Base-by-base conservation (phyloP, 108 stramenopile genomes). In the Skeletonema tropicum region DNA sequence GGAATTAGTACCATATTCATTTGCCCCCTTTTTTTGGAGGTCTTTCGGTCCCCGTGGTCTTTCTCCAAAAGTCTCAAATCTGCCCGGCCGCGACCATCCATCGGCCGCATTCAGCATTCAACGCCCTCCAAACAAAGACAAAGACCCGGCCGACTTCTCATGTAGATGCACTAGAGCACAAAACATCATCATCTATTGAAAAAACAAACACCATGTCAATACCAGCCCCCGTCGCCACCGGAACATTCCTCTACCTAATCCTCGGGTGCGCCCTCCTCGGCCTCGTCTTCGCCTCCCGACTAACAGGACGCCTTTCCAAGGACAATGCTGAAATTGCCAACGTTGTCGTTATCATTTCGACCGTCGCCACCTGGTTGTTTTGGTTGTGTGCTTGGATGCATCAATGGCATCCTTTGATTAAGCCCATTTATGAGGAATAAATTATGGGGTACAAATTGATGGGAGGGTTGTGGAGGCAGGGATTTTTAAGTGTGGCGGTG, bases 331-430 rank as follows among this genome's bases (percentile, higher is more conserved):
- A 86, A 55, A 92, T 90, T 75, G 95, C 89, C 73, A 87, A 92
- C 42, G 90, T 96, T 66, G 95, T 96, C 31, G 83, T 92, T 29
- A 45, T 80, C 15, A 90, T 93, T 71, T 76, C 89, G 17, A 82
- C 80, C 12, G 72, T 93, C 60, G 74, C 86, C 63, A 93, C 90
- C 75, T 96, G 95, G 95, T 68, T 96, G 21, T 93, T 96, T 80
- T 96, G 93, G 95, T 66, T 90, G 35, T 94, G 93, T 71, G 92
- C 93, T 15, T 94, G 93, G 91, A 81, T 96, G 88, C 95, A 96
- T 83, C 95, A 96, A 82, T 96, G 95, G 95, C 93, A 94, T 83
- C 95, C 95, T 61, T 86, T 96, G 66, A 96, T 96, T 64, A 70
- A 76, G 62, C 95, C 95, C 7, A 91, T 96, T 75, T 96, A 96